These are phyloP conservation scores for Tetrastigma voinierianum DNA, from an alignment of 164 flowering plant genomes.

Conservation along the genomic window DNA sequence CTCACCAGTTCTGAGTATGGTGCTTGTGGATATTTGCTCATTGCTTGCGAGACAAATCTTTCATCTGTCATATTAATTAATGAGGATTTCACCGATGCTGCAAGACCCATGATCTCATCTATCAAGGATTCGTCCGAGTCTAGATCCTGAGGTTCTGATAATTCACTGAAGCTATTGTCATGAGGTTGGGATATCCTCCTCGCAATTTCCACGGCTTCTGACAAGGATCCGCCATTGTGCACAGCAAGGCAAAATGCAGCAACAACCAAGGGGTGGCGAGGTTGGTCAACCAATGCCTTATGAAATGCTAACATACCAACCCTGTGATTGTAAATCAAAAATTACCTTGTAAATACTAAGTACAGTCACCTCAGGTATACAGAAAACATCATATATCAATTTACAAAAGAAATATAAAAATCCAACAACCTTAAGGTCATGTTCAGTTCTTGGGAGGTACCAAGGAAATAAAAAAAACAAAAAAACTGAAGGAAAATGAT, in stretches of 20 bases:
- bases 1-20: slow-evolving; percentile 86
- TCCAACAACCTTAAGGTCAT: too few relatives aligned
- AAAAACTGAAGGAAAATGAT: too few relatives aligned
- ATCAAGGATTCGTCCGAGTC: slow-evolving; percentile 27
- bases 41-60: slow-evolving; percentile 66
- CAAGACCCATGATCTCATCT: slow-evolving; percentile 62
- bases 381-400: too few relatives aligned
- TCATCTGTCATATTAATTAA: slow-evolving; percentile 64
- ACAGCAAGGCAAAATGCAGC: slow-evolving; percentile 78
- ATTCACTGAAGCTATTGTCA: slow-evolving; percentile 52
- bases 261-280: slow-evolving; percentile 70
- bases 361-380: too few relatives aligned
- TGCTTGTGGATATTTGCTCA: slow-evolving; percentile 73
- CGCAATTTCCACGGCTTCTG: slow-evolving; percentile 70
- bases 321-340: slow-evolving; percentile 44
- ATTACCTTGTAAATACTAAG: slow-evolving; percentile 2
- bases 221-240: slow-evolving; percentile 70
- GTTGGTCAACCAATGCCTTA: slow-evolving; percentile 57
- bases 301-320: slow-evolving; percentile 76
- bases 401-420: too few relatives aligned
- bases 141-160: slow-evolving; percentile 37
- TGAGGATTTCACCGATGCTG: slow-evolving; percentile 50
- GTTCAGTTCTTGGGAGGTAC: too few relatives aligned
- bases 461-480: too few relatives aligned
- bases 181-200: slow-evolving; percentile 45